These are phyloP conservation scores for Carex parvula DNA, from an alignment of 176 grass and related monocot genomes.

Conservation along the genomic window DNA sequence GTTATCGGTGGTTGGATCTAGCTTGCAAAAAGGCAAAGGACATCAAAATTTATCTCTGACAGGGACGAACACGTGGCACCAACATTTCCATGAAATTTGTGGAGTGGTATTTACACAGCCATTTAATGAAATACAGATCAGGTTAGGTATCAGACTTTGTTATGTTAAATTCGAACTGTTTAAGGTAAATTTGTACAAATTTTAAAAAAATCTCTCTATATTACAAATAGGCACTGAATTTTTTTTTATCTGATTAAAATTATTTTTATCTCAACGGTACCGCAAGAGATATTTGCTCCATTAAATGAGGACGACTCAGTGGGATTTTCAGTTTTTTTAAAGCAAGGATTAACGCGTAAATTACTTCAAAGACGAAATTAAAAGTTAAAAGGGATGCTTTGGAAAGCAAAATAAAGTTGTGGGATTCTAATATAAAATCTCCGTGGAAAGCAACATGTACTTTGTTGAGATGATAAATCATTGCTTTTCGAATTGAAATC, in stretches of 20 bases:
- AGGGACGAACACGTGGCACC: not conserved
- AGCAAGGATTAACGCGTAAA: not conserved
- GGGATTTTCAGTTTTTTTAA: not conserved
- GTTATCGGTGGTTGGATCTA: not conserved
- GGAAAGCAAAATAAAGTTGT: not conserved
- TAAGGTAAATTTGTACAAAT: too few relatives aligned
- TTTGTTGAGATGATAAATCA: not conserved
- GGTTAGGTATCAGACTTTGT: too few relatives aligned
- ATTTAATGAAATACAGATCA: too few relatives aligned
- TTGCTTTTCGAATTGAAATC: not conserved
- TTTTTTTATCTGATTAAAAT: too few relatives aligned
- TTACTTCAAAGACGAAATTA: not conserved
- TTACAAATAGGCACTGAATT: too few relatives aligned
- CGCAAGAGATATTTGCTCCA: too few relatives aligned
- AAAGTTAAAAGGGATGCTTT: not conserved
- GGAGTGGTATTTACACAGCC: not conserved
- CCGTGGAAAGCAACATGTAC: not conserved
- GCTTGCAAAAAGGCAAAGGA: not conserved
- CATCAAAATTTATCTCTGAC: not conserved
- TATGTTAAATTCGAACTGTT: too few relatives aligned
- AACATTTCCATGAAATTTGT: not conserved
- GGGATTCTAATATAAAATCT: not conserved
- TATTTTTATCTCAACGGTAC: too few relatives aligned
- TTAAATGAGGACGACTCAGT: not conserved
- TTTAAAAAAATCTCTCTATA: too few relatives aligned